phyloP scores from a whole-genome alignment of 139 green algal species.

The Coelastrella sp. region DNA sequence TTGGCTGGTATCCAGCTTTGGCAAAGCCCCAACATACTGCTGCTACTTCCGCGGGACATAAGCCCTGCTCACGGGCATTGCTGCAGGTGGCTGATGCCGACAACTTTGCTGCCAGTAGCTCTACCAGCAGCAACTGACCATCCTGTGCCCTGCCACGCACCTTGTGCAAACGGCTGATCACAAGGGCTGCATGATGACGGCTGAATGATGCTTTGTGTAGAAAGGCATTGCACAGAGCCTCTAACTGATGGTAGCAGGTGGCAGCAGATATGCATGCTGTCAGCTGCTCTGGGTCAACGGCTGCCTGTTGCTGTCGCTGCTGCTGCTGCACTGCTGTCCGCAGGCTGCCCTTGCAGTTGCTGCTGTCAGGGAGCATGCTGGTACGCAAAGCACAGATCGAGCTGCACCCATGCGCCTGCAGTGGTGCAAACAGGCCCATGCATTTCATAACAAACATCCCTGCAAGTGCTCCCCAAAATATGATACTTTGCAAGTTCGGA shows the following conservation, averaged over 20 bases:
- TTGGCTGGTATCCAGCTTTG: neutral
- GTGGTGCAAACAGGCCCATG: neutral
- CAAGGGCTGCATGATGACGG: slow-evolving; percentile 12
- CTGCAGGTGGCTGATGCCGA: neutral
- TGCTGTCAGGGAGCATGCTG: slow-evolving; percentile 4
- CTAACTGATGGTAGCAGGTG: neutral
- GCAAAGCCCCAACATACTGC: slow-evolving; percentile 21
- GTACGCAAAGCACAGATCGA: neutral
- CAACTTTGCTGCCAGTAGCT: slow-evolving; percentile 27
- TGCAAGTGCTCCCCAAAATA: too few relatives aligned
- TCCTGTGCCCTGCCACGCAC: neutral
- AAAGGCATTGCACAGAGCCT: slow-evolving; percentile 29
- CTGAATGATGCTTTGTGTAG: slow-evolving; percentile 10
- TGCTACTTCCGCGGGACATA: neutral
- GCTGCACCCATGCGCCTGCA: neutral
- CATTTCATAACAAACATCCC: too few relatives aligned
- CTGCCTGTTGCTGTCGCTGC: slow-evolving; percentile 9
- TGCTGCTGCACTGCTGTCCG: neutral
- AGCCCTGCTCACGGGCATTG: neutral
- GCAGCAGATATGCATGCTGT: slow-evolving; percentile 35
- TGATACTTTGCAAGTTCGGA: too few relatives aligned
- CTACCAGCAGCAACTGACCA: slow-evolving; percentile 33
- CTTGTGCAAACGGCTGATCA: slow-evolving; percentile 3
- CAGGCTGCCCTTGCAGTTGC: slow-evolving; percentile 6
- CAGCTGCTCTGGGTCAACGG: neutral